Conservation (phyloP, 2,329 filamentous ascomycete species). For the Colletotrichum coccodes region DNA sequence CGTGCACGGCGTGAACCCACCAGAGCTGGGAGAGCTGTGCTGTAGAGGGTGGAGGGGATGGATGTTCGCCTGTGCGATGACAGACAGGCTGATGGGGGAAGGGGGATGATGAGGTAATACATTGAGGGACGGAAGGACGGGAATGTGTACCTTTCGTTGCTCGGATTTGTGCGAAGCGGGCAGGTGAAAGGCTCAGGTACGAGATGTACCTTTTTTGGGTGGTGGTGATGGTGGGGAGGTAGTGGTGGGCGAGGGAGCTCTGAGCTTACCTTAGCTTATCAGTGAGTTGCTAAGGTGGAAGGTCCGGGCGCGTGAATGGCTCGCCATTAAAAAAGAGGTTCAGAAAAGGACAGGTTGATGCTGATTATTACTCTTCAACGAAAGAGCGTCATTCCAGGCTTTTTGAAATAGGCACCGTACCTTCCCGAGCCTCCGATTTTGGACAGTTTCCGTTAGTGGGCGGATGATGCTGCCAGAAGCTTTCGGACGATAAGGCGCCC, state of each 20-base stretch:
- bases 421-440: neutral
- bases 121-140: neutral
- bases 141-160: neutral
- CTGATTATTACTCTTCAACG: neutral
- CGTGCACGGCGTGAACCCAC: slow-evolving; percentile 26
- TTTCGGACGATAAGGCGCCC: slow-evolving; percentile 11
- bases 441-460: slow-evolving; percentile 4
- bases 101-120: slow-evolving; percentile 26
- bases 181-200: neutral
- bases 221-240: neutral
- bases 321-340: neutral
- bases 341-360: neutral
- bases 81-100: slow-evolving; percentile 10
- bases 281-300: neutral
- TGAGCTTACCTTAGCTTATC: slow-evolving; percentile 20
- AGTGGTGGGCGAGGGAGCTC: neutral
- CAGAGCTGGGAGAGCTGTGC: slow-evolving; percentile 30
- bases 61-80: slow-evolving; percentile 18
- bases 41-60: slow-evolving; percentile 22
- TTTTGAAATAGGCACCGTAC: neutral
- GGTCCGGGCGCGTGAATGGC: neutral
- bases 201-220: neutral
- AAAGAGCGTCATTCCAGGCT: neutral
- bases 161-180: neutral
- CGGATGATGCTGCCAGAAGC: slow-evolving; percentile 12